Base-by-base conservation (phyloP, 73 alveolate species). In the Vitrella brassicaformis region DNA sequence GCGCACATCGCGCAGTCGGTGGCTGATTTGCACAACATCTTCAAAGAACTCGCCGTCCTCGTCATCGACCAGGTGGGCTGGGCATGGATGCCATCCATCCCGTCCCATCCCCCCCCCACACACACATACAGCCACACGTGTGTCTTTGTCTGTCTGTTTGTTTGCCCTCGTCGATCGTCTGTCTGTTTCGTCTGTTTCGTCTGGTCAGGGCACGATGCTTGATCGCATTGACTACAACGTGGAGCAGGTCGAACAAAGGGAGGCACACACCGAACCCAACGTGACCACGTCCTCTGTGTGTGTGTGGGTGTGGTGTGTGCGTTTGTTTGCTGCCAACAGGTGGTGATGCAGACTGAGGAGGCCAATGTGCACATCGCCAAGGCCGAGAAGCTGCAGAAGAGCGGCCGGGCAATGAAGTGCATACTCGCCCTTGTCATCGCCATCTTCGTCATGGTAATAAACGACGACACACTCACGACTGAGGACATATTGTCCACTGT, bases 31-130 rank as follows among this genome's bases (percentile, higher is more conserved):
- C 91, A 95, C 30, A 80, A 75, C n/a, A 32, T 89, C 47, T 91
- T 89, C 81, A 89, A 91, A 78, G 97, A 91, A 45, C 87, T 91
- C 71, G 85, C 90, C 45, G 87, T 71, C 26, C 75, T 89, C 30
- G 95, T 91, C 27, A 86, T 85, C 76, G 97, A 91, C 75, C 90
- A 91, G n/a, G n/a, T n/a, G n/a, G n/a, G n/a, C n/a, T n/a, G n/a
- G n/a, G n/a, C n/a, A n/a, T n/a, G n/a, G n/a, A n/a, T n/a, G n/a
- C n/a, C n/a, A n/a, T n/a, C n/a, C n/a, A n/a, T n/a, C n/a, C n/a
- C n/a, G n/a, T n/a, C n/a, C n/a, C n/a, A n/a, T n/a, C n/a, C n/a
- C n/a, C n/a, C n/a, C n/a, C n/a, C n/a, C n/a, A n/a, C n/a, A n/a
- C n/a, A n/a, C n/a, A n/a, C n/a, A n/a, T n/a, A n/a, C n/a, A n/a